Base-by-base conservation (phyloP, 192 early-diverging fungal genomes). In the Bifiguratus adelaidae region DNA sequence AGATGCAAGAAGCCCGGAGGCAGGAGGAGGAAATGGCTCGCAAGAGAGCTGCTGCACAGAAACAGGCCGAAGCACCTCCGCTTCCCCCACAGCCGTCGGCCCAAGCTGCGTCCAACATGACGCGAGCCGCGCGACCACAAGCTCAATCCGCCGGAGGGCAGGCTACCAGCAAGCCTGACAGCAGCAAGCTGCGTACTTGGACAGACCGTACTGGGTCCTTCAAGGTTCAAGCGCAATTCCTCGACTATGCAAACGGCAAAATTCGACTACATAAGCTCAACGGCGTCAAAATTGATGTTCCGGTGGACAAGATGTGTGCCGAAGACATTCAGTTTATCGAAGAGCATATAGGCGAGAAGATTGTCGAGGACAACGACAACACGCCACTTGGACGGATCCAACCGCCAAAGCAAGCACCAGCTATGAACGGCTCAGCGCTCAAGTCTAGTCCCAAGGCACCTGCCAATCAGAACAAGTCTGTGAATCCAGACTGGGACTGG, bases 211-310 rank as follows among this genome's bases (percentile, higher is more conserved):
- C 87, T 3, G 94, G 91, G 44, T 65, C 86, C 1, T 97, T 94
- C 70, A 89, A 74, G 35, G 91, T 95, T 2, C 88, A 97, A 25
- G 95, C 95, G 6, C 79, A 89, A 59, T 95, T 84, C 26, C 27
- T 97, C 13, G 61, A 70, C 21, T 77, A 86, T 42, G 42, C 66
- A 16, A 85, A 94, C n/a, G 86, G 85, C 43, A 87, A 90, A 47
- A 81, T 92, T 26, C 85, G 94, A 18, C 60, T 99, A 37, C 92
- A 95, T 63, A 99, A 99, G 56, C 63, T 78, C 3, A 99, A 99
- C 59, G 90, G 91, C 48, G 91, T 92, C 42, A 92, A 80, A 36
- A 97, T 99, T 58, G 83, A 74, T 21, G 95, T 99, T 8, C 83
- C 91, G 2, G 59, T 95, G 25, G 82, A 88, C 4, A 95, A 95